These are phyloP conservation scores for Discostella pseudostelligera DNA, from an alignment of 108 stramenopile species.

Conservation along the genomic window DNA sequence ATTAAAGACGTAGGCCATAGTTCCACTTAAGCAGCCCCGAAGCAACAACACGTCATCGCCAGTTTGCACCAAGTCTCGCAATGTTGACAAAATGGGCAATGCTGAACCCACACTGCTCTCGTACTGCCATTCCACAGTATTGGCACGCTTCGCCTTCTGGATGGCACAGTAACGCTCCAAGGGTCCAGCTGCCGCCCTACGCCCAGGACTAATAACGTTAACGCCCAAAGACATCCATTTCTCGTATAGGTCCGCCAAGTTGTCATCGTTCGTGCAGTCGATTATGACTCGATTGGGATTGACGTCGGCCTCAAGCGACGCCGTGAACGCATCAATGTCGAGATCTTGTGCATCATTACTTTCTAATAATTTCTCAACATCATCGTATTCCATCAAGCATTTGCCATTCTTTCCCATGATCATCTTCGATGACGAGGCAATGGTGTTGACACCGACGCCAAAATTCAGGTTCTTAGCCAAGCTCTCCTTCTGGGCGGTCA, in stretches of 20 bases:
- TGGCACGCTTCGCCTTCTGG: conserved; percentile 44
- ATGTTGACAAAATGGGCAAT: conserved; percentile 71
- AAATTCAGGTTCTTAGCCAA: conserved; percentile 58
- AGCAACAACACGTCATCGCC: conserved; percentile 66
- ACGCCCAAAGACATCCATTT: conserved; percentile 69
- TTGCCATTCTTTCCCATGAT: conserved; percentile 51
- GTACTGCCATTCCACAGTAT: conserved; percentile 60
- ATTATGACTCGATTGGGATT: conserved; percentile 80
- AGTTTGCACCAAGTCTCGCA: conserved; percentile 66
- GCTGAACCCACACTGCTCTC: conserved; percentile 82
- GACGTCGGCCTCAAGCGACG: conserved; percentile 60
- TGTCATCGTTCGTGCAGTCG: conserved; percentile 70
- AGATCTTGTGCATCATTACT: conserved; percentile 49
- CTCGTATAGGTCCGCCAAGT: conserved; percentile 59
- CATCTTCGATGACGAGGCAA: conserved; percentile 60
- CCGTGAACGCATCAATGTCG: conserved; percentile 59
- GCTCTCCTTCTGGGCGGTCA: conserved; percentile 46
- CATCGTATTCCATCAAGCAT: conserved; percentile 44
- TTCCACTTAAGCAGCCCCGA: conserved; percentile 71
- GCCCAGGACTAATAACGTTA: conserved; percentile 72
- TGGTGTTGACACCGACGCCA: conserved; percentile 47
- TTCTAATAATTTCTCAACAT: conserved; percentile 40
- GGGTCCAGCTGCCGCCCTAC: conserved; percentile 58
- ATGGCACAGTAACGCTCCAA: conserved; percentile 67
- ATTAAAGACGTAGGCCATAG: conserved; percentile 71